Evolutionary conservation across 1,284 basidiomycete species (phyloP).

Genomic region (Golubevia pallescens): DNA sequence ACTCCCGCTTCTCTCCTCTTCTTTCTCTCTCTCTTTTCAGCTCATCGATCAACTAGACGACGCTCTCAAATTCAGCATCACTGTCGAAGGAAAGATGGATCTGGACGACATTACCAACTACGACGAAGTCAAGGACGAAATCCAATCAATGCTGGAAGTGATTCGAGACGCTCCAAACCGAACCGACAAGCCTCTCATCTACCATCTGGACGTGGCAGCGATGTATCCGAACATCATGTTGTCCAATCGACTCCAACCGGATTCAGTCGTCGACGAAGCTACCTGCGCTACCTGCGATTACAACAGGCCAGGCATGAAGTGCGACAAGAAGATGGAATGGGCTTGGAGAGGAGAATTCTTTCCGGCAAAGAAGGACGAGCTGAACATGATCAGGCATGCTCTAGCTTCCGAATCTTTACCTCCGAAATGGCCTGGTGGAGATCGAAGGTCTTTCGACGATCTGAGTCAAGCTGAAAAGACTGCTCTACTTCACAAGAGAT

Average conservation of each 20-base stretch:
- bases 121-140: slow-evolving; percentile 55
- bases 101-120: slow-evolving; percentile 62
- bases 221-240: slow-evolving; percentile 66
- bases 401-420: slow-evolving; percentile 58
- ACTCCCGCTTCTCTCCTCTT: not conserved
- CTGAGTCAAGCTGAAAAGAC: slow-evolving; percentile 47
- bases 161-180: slow-evolving; percentile 56
- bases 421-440: slow-evolving; percentile 24
- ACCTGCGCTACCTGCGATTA: slow-evolving; percentile 64
- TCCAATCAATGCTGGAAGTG: slow-evolving; percentile 44
- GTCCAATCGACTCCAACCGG: slow-evolving; percentile 63
- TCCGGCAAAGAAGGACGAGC: slow-evolving; percentile 62
- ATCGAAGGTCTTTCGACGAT: slow-evolving; percentile 44
- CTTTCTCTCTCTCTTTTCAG: slow-evolving; percentile 11
- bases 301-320: slow-evolving; percentile 63
- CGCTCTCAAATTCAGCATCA: slow-evolving; percentile 55
- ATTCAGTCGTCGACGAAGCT: slow-evolving; percentile 63
- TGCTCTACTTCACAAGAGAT: slow-evolving; percentile 56
- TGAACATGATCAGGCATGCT: slow-evolving; percentile 64
- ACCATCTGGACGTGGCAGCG: slow-evolving; percentile 64
- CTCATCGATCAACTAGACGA: slow-evolving; percentile 61
- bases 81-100: slow-evolving; percentile 49
- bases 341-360: slow-evolving; percentile 64
- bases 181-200: slow-evolving; percentile 60
- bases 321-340: slow-evolving; percentile 63